Conservation (phyloP, 176 grass and related monocot genomes). For the Neostapfia colusana region DNA sequence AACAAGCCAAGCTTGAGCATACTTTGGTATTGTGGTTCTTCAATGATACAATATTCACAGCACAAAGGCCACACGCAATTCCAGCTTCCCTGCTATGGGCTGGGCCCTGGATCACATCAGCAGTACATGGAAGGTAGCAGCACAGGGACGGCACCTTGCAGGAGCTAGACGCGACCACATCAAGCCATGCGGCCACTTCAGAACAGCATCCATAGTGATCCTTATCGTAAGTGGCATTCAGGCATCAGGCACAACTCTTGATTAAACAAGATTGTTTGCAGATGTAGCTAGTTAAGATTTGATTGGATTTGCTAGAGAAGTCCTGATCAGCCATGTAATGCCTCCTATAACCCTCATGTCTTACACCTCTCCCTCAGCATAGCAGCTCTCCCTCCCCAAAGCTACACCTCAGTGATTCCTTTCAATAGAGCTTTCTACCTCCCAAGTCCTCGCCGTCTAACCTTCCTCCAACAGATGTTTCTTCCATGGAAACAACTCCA, state of each 20-base stretch:
- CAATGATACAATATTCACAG: not conserved
- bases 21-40: not conserved
- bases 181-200: not conserved
- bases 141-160: not conserved
- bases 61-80: not conserved
- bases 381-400: too few relatives aligned
- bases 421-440: too few relatives aligned
- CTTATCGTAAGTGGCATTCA: not conserved
- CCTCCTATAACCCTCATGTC: too few relatives aligned
- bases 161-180: not conserved
- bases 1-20: not conserved
- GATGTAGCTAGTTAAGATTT: too few relatives aligned
- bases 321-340: too few relatives aligned
- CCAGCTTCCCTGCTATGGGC: not conserved
- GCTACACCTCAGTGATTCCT: too few relatives aligned
- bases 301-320: too few relatives aligned
- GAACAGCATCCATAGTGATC: not conserved
- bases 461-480: too few relatives aligned
- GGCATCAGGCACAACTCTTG: not conserved
- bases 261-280: not conserved
- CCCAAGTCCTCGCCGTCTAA: too few relatives aligned
- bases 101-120: not conserved
- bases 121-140: not conserved
- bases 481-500: too few relatives aligned
- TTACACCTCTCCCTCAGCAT: too few relatives aligned